Base-by-base conservation (phyloP, 23 red algal genomes). In the Pyropia haitanensis region DNA sequence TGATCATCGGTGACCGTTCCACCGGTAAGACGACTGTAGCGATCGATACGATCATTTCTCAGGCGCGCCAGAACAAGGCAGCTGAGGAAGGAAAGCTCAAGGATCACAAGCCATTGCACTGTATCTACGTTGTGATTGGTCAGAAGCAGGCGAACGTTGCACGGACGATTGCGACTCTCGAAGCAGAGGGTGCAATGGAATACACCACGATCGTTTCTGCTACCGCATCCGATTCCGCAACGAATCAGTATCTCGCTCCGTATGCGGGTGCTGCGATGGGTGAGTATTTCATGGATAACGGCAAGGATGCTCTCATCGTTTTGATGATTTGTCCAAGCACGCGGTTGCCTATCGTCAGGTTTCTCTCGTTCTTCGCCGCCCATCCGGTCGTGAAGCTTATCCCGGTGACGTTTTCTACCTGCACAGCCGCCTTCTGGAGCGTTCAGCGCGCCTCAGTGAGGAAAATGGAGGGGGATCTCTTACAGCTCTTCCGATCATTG, bases 391-490 rank as follows among this genome's bases (percentile, higher is more conserved):
- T 71, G 92, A 96, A 60, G 92, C 92, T 74, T 96, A 85, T 53
- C 92, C 92, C 50, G 92, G 92, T 19, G 92, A 96, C 67, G 87
- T 96, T 31, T 96, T 96, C 81, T 96, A 96, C 70, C 76, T 96
- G 18, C 92, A 96, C 51, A 90, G 85, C 21, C 83, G 92, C 67
- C 71, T 96, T 10, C 66, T 96, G 22, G 92, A 96, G 51, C 84
- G 92, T 60, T 84, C 92, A 21, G 92, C 92, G 2, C 90, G 90
- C 66, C 90, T 96, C 85, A 80, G 70, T 67, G 81, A 89, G 70
- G 80, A 75, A n/a, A 65, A 72, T 14, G 92, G 92, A 2, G 92
- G 76, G 25, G 92, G 92, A 14, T 96, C 92, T 25, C 74, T 96
- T 22, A 96, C 92, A 25, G 92, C 92, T 13, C 78, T 96, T 1